These are phyloP conservation scores for Paxillus ammoniavirescens DNA, from an alignment of 768 basidiomycete genomes.

Conservation along the genomic window DNA sequence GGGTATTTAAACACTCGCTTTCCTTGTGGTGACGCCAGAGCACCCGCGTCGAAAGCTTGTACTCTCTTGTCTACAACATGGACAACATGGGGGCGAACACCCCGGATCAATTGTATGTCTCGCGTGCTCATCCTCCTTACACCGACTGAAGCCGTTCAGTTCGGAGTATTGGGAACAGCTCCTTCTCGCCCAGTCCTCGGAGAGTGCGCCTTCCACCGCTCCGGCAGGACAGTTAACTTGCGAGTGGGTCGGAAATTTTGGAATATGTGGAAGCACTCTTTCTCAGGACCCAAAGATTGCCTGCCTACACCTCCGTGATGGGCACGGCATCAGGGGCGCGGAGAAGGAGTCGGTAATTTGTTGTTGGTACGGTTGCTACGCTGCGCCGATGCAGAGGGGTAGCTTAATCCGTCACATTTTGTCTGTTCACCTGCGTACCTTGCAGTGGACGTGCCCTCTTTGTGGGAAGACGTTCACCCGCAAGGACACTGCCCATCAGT, in stretches of 20 bases:
- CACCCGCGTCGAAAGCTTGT: no score
- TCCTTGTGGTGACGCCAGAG: no score
- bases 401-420: slow-evolving; percentile 19
- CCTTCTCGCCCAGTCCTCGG: neutral
- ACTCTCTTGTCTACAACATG: neutral
- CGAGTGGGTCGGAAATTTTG: neutral
- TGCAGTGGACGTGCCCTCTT: neutral
- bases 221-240: neutral
- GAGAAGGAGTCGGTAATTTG: slow-evolving; percentile 13
- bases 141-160: neutral
- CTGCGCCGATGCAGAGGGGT: slow-evolving; percentile 16
- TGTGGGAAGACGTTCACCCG: neutral
- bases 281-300: neutral
- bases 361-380: slow-evolving; percentile 13
- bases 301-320: slow-evolving; percentile 10
- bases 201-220: neutral
- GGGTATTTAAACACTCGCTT: no score
- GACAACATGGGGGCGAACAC: neutral
- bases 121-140: neutral
- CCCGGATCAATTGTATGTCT: neutral
- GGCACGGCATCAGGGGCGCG: slow-evolving; percentile 15
- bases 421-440: slow-evolving; percentile 12
- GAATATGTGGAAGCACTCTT: slow-evolving; percentile 6
- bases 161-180: neutral
- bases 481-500: neutral